Evolutionary conservation across 2,329 filamentous ascomycete species (phyloP), one percentile per base, ranked within the genome.

Genomic region (Aspergillus luchuensis): DNA sequence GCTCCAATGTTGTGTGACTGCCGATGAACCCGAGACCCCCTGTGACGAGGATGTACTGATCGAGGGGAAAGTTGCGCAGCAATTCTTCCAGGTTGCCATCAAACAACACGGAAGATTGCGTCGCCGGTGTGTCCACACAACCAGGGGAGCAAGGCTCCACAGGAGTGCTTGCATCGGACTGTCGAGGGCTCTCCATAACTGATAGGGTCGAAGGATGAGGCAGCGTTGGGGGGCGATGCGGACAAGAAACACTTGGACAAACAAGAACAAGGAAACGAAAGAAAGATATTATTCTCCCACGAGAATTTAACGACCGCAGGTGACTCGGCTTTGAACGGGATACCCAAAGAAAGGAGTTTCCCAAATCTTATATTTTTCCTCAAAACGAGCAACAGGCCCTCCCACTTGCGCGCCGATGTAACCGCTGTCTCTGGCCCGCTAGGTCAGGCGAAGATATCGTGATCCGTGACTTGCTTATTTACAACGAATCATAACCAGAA

Each of bases 51-150:
- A 79, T 81, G 65, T 81, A 80, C 36, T 75, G 71, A 52, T 79
- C 72, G 19, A 70, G 63, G 36, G 73, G 73, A 43, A 73, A 69
- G 62, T 78, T 74, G 57, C 74, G 74, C 51, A 81, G 68, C 60
- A 80, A 70, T 56, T 80, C 77, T 21, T 77, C 75, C 5, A 76
- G 66, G 47, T 78, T 71, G 66, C 79, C 76, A 57, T 81, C 79
- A 64, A 81, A 82, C 49, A 82, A 68, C 28, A 79, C 70, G 25
- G 78, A 81, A 43, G 70, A 73, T 57, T 80, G 74, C 33, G 80
- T 82, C 53, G 72, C 76, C 23, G 80, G 81, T n/a, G 80, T 82
- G 58, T 75, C 70, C 49, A 71, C 61, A 39, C 63, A 67, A 25
- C 48, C 60, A 38, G 73, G 73, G 50, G 71, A 76, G 13, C 67